phyloP scores from a whole-genome alignment of 129 eudicot species.

The Ambrosia trifida region DNA sequence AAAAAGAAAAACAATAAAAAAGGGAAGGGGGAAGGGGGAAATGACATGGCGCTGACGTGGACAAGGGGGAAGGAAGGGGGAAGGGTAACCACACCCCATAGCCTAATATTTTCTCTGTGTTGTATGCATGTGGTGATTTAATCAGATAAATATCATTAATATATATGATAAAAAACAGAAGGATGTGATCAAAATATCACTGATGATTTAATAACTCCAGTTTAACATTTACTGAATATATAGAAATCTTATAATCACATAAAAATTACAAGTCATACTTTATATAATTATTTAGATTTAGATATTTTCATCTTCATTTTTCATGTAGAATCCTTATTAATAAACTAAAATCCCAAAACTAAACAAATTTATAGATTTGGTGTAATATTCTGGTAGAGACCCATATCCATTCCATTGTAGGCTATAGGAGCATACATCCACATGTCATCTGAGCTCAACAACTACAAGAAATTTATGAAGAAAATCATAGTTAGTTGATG shows the following conservation, averaged over 20 bases:
- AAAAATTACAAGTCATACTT: conserved; percentile 24
- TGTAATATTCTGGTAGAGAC: conserved; percentile 57
- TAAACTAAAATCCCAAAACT: conserved; percentile 23
- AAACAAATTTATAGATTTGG: conserved; percentile 41
- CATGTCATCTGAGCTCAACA: conserved; percentile 85
- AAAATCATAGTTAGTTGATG: not conserved
- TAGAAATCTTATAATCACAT: conserved; percentile 30
- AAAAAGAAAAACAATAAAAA: no score
- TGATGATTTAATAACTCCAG: not conserved
- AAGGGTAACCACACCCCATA: no score
- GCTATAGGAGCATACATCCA: conserved; percentile 99
- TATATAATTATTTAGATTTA: conserved; percentile 13
- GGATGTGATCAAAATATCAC: no score
- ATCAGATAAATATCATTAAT: not conserved
- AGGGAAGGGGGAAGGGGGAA: no score
- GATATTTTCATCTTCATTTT: not conserved
- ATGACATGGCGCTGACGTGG: no score
- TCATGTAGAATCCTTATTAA: conserved; percentile 9
- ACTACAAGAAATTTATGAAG: conserved; percentile 39
- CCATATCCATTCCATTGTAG: conserved; percentile 88
- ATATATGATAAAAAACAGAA: not conserved
- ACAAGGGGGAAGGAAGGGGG: no score
- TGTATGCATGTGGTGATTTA: conserved; percentile 11
- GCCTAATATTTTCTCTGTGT: not conserved
- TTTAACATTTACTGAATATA: not conserved